Base-by-base conservation (phyloP, 768 basidiomycete species). In the Mycena epipterygia region DNA sequence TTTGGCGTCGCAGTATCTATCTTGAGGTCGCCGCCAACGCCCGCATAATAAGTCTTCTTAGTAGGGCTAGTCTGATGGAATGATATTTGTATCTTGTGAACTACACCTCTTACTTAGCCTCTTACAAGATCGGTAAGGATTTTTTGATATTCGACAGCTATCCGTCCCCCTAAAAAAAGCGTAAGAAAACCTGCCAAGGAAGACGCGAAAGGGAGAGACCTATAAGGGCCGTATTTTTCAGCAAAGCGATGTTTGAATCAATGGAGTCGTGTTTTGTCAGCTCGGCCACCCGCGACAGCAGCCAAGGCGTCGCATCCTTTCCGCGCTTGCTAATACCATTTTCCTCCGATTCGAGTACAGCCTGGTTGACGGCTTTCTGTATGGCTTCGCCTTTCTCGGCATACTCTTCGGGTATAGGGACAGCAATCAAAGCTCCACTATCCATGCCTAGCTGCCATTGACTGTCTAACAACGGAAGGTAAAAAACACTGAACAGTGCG, bases 291-390 rank as follows among this genome's bases (percentile, higher is more conserved):
- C 97, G 90, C 49, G 87, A 85, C 33, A 99, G 84, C 13, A 99
- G 84, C 97, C 97, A 99, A 9, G 98, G 98, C 1, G 98, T 99
- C 8, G 89, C 96, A 68, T 95, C 94, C 75, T 98, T 98, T 3
- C 98, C 98, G 21, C 86, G 84, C 74, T 85, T 89, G 75, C 88
- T 92, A 52, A 97, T 83, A 2, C 96, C 95, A 71, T 91, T 92
- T 67, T 88, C 86, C 70, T 94, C 91, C 5, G 94, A 93, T 81
- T 99, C 97, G 17, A 79, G 77, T 7, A 99, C 88, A 9, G 98
- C 98, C 74, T 89, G 91, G 66, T 97, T 91, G 11, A 98, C 93
- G 0, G 91, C 90, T 48, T 84, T 77, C 78, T 98, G 96, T 17
- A 98, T 88, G 42, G 80, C 74, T 59, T 85, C 83, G 9, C 96